Conservation (phyloP, 108 stramenopile genomes). For the Nannochloropsis salina region DNA sequence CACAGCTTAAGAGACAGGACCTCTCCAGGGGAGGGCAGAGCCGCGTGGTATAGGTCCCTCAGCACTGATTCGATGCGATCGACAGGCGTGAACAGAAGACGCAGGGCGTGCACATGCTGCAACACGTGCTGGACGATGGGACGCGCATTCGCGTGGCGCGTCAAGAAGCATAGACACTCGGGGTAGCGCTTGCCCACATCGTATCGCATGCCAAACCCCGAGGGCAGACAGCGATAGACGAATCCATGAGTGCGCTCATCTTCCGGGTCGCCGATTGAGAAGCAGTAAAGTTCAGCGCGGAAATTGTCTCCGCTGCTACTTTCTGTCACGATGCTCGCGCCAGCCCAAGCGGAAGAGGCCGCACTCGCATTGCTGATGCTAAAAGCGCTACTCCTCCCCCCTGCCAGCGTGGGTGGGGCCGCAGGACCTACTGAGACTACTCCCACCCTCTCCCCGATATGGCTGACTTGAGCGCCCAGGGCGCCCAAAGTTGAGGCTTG, state of each 20-base stretch:
- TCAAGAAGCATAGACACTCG: constrained; percentile 34
- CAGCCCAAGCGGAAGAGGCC: neutral
- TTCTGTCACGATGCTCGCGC: neutral
- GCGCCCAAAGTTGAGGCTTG: neutral
- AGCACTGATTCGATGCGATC: neutral
- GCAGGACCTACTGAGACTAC: neutral
- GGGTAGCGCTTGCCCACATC: constrained; percentile 21
- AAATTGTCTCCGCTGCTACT: neutral
- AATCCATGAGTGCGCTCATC: constrained; percentile 13
- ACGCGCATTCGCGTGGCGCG: constrained; percentile 7
- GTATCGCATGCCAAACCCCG: constrained; percentile 13
- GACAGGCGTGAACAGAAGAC: neutral
- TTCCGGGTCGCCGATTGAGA: neutral
- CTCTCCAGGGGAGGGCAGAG: neutral
- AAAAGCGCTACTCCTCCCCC: neutral
- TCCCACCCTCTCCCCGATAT: neutral
- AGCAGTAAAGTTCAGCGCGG: neutral
- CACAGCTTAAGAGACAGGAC: neutral
- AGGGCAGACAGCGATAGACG: constrained; percentile 15
- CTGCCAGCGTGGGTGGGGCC: neutral
- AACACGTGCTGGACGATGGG: constrained; percentile 18
- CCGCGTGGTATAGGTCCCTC: neutral
- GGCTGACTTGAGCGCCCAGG: neutral
- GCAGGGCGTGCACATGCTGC: constrained; percentile 22
- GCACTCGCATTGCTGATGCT: neutral